Conservation (phyloP, 1,284 basidiomycete genomes). For the Pterulicium gracile region DNA sequence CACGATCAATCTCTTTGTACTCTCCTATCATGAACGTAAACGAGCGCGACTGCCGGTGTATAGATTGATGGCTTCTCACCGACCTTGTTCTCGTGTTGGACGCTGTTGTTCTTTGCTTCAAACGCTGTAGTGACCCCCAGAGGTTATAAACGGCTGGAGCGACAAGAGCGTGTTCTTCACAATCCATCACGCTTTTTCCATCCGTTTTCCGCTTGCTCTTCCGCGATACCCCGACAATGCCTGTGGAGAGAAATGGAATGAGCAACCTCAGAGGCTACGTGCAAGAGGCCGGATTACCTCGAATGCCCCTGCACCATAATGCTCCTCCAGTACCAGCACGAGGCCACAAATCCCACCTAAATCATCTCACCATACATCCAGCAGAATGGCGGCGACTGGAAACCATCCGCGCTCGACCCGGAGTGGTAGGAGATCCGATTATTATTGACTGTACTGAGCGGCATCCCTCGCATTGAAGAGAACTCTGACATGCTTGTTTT, state of each 20-base stretch:
- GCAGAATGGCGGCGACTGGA: conserved; percentile 38
- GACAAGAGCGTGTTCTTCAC: no score
- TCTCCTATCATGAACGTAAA: no score
- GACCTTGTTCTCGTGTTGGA: no score
- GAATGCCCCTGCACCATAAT: conserved; percentile 25
- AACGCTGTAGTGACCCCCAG: no score
- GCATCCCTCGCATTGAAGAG: not conserved
- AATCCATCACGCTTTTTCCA: no score
- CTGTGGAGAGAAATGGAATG: conserved; percentile 15
- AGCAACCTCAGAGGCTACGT: conserved; percentile 39
- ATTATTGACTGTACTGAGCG: no score
- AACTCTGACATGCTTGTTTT: conserved; percentile 5
- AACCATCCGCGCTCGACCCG: conserved; percentile 26
- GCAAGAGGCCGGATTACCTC: conserved; percentile 34
- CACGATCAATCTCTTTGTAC: no score
- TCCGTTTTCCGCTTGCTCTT: conserved; percentile 2
- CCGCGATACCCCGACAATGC: conserved; percentile 16
- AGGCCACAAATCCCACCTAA: conserved; percentile 33
- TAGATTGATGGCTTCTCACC: no score
- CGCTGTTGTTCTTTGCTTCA: no score
- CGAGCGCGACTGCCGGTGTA: no score
- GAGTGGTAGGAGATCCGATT: conserved; percentile 18
- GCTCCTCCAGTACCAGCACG: conserved; percentile 26
- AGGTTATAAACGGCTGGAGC: no score
- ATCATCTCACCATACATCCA: conserved; percentile 31